A percentile compares a stretch with the other conserved stretches of the same genome.
Evolutionary conservation across 2,329 filamentous ascomycete genomes (phyloP).

Genomic region (Fusarium oligoseptatum): DNA sequence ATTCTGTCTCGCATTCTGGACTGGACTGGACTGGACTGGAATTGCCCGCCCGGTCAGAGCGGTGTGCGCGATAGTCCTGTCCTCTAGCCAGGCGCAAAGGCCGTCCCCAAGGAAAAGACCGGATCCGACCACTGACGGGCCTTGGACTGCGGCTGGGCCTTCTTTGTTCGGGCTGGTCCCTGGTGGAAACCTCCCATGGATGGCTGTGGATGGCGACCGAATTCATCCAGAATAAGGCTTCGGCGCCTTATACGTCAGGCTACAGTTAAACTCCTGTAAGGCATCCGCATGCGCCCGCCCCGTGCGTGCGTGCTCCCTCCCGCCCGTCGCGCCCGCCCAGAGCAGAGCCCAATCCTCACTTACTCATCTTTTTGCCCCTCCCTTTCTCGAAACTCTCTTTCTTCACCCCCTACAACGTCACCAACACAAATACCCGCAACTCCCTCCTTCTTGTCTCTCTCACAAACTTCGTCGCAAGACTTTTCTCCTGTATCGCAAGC

Average conservation of each 20-base stretch:
- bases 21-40: not conserved
- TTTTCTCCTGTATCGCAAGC: slow-evolving; percentile 6
- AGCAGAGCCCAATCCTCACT: slow-evolving; percentile 8
- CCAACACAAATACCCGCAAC: slow-evolving; percentile 42
- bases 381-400: slow-evolving; percentile 32
- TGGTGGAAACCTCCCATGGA: slow-evolving; percentile 21
- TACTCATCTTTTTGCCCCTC: slow-evolving; percentile 44
- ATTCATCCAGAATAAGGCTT: slow-evolving; percentile 18
- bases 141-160: not conserved
- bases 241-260: slow-evolving; percentile 24
- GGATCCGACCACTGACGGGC: slow-evolving; percentile 1
- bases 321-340: slow-evolving; percentile 4
- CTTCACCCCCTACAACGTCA: slow-evolving; percentile 41
- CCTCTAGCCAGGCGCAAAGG: not conserved
- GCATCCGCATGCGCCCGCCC: not conserved
- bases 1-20: not conserved
- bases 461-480: slow-evolving; percentile 40
- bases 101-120: not conserved
- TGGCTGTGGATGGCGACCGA: slow-evolving; percentile 29
- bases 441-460: slow-evolving; percentile 19
- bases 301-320: slow-evolving; percentile 23
- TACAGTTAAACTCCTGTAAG: not conserved
- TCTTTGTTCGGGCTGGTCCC: slow-evolving; percentile 1
- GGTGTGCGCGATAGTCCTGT: not conserved
- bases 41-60: not conserved